A percentile compares a stretch with the other conserved stretches of the same genome.
phyloP scores from a whole-genome alignment of 257 asterid species.

The Nicotiana sylvestris region DNA sequence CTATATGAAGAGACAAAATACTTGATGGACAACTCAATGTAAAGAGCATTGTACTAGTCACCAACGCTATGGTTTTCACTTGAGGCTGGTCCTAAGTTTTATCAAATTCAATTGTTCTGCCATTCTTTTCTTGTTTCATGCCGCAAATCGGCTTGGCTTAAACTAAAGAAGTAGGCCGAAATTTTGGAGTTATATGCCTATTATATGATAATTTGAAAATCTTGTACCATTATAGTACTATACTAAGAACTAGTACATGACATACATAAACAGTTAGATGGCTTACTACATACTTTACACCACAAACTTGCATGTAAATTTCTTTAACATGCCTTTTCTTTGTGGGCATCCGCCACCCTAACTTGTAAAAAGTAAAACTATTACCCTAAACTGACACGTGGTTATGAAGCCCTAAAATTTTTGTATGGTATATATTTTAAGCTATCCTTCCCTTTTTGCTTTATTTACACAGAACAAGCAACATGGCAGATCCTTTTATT shows the following conservation, averaged over 20 bases:
- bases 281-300: not conserved
- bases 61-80: not conserved
- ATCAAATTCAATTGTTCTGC: not conserved
- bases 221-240: not conserved
- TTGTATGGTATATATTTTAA: not conserved
- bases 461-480: not conserved
- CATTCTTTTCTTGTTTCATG: not conserved
- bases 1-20: constrained; percentile 16
- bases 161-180: not conserved
- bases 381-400: not conserved
- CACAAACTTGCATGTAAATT: not conserved
- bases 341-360: not conserved
- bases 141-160: not conserved
- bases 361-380: not conserved
- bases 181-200: not conserved
- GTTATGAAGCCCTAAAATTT: not conserved
- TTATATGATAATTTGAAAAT: not conserved
- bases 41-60: constrained; percentile 33
- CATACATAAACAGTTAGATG: not conserved
- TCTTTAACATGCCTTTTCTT: too few relatives aligned
- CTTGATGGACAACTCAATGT: constrained; percentile 32
- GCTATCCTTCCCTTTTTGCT: not conserved
- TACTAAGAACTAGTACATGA: not conserved
- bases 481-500: not conserved
- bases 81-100: not conserved